phyloP scores from a whole-genome alignment of 257 asterid genomes.

The Gardenia jasminoides region DNA sequence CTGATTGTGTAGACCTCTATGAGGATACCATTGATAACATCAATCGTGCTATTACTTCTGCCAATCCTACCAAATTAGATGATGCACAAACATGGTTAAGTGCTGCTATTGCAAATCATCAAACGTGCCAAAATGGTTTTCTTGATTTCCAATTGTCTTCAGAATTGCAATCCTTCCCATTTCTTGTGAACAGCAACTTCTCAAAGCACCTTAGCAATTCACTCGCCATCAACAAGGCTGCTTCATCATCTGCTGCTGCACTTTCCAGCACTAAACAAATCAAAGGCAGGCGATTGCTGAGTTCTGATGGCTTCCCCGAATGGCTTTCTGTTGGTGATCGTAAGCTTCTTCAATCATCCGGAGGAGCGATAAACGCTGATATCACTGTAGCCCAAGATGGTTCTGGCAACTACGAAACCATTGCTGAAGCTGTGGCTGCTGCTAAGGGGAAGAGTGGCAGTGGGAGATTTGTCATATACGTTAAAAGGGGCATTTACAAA shows the following conservation, averaged over 20 bases:
- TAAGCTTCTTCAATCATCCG: constrained; percentile 36
- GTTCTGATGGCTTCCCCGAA: constrained; percentile 29
- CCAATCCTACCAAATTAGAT: background rate
- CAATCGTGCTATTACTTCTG: constrained; percentile 16
- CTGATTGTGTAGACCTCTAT: constrained; percentile 49
- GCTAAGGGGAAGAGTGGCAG: constrained; percentile 28
- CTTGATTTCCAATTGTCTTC: constrained; percentile 42
- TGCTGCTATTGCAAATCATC: constrained; percentile 58
- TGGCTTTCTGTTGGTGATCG: constrained; percentile 47
- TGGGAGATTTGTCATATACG: constrained; percentile 52
- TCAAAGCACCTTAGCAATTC: constrained; percentile 53
- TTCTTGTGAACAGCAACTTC: constrained; percentile 14
- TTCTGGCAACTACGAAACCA: constrained; percentile 52
- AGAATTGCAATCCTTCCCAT: constrained; percentile 21
- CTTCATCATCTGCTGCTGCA: background rate
- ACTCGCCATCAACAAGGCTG: constrained; percentile 53
- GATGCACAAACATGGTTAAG: constrained; percentile 72
- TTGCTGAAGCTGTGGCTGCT: constrained; percentile 46
- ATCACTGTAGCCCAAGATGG: constrained; percentile 67
- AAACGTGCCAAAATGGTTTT: constrained; percentile 61
- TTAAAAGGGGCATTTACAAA: constrained; percentile 52
- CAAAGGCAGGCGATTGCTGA: constrained; percentile 25
- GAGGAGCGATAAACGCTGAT: constrained; percentile 25
- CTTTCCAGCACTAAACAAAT: background rate
- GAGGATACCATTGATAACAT: constrained; percentile 44